Conservation (phyloP, 2,329 filamentous ascomycete species). For the Knufia petricola region DNA sequence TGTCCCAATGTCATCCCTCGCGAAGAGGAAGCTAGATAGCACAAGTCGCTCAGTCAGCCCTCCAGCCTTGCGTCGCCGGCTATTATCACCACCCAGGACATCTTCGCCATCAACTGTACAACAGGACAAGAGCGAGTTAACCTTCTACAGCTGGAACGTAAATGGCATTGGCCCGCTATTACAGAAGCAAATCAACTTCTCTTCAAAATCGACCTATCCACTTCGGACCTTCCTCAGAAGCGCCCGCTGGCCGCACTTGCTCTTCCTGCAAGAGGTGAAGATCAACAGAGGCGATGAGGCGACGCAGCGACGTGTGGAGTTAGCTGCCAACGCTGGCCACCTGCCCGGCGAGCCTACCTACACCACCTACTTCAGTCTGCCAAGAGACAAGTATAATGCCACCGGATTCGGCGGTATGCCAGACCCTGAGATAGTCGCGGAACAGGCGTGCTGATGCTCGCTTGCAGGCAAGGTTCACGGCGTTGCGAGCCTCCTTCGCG, state of each 20-base stretch:
- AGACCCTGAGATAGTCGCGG: too few species aligned
- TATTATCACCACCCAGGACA: neutral
- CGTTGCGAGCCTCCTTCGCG: slow-evolving; percentile 41
- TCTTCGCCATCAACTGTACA: neutral
- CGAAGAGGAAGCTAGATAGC: slow-evolving; percentile 14
- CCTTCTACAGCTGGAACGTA: slow-evolving; percentile 40
- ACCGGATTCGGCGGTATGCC: slow-evolving; percentile 39
- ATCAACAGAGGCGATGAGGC: slow-evolving; percentile 32
- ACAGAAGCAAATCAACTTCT: slow-evolving; percentile 33
- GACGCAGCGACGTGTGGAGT: slow-evolving; percentile 32
- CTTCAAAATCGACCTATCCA: slow-evolving; percentile 25
- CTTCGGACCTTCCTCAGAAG: slow-evolving; percentile 36
- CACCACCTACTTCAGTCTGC: slow-evolving; percentile 38
- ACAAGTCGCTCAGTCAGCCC: slow-evolving; percentile 8
- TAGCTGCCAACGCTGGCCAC: slow-evolving; percentile 27
- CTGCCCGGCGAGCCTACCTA: slow-evolving; percentile 30
- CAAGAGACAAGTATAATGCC: slow-evolving; percentile 42
- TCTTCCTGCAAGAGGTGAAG: slow-evolving; percentile 44
- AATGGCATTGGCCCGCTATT: slow-evolving; percentile 39
- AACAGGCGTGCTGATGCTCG: too few species aligned
- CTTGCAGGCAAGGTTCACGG: slow-evolving; percentile 47
- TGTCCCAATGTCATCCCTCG: slow-evolving; percentile 6
- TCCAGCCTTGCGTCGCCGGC: slow-evolving; percentile 2
- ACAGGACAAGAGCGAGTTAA: neutral
- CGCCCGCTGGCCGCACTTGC: slow-evolving; percentile 36